Base-by-base conservation (phyloP, 805 yeast genomes). In the Cyberlindnera mycetangii region DNA sequence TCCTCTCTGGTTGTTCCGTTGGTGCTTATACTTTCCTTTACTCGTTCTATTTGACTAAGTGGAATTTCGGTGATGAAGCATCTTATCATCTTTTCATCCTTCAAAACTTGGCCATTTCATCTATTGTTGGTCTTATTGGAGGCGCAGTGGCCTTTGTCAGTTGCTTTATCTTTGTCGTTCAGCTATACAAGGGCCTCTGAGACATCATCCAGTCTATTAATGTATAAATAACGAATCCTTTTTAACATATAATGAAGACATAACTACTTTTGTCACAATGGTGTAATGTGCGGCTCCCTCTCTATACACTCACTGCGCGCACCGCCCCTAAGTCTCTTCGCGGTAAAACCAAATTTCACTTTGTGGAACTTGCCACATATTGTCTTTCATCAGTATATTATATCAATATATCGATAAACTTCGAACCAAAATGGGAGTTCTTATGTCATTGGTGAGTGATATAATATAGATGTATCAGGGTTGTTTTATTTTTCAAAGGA, bases 1-100 rank as follows among this genome's bases (percentile, higher is more conserved):
- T 61, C 50, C 25, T 51, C 9, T 52, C 53, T 42, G 65, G 65
- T 4, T 38, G 50, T 6, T 47, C 59, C n/a, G 45, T 59, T 16
- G 65, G 63, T 17, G 18, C 52, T 5, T 59, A 52, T 39, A 39
- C 58, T 1, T 62, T 62, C 38, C 18, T 43, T 2, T 60, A 61
- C 47, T 47, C 62, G 1, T 50, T 58, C 39, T 52, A 60, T 31
- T 33, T 61, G 14, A 59, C 62, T 12, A 53, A 53, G 25, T 47
- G 52, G 41, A 55, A 46, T 21, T 61, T 62, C 47, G 65, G 63
- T 37, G 65, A 62, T 32, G 38, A 32, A 17, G 55, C 56, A 5
- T 53, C 60, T 12, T 39, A 48, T 31, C 36, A 53, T 21, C 45
- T 62, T 14, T 61, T 59, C 32, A 39, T 59, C 7, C 24, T 55